phyloP scores from a whole-genome alignment of 441 rosid species.

The Jatropha multifida region DNA sequence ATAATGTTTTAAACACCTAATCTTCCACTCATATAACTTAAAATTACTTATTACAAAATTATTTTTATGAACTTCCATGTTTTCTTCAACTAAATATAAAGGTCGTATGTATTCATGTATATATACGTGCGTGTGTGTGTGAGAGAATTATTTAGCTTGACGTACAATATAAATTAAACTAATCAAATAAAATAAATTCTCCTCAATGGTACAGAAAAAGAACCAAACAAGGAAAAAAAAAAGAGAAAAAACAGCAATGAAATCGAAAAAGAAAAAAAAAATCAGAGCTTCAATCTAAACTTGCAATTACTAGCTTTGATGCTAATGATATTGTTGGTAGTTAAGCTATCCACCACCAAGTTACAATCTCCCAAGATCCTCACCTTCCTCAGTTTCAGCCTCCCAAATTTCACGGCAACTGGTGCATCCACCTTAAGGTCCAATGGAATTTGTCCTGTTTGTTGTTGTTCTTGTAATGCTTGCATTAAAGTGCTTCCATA shows the following conservation, averaged over 20 bases:
- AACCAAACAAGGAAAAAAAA: no score
- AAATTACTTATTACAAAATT: no score
- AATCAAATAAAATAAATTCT: no score
- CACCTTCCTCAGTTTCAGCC: constrained; percentile 62
- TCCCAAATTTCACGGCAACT: constrained; percentile 75
- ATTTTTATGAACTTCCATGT: no score
- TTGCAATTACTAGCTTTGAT: constrained; percentile 65
- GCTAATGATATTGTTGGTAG: constrained; percentile 43
- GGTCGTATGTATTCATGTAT: no score
- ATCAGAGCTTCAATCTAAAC: constrained; percentile 44
- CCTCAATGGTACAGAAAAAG: no score
- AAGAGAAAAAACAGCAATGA: background rate
- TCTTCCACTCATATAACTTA: no score
- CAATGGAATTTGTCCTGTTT: constrained; percentile 67
- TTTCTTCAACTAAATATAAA: no score
- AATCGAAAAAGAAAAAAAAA: background rate
- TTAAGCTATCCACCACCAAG: constrained; percentile 54
- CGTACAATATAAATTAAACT: no score
- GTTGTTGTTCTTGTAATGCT: constrained; percentile 48
- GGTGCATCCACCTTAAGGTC: constrained; percentile 67
- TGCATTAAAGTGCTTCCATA: constrained; percentile 47
- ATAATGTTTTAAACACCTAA: no score
- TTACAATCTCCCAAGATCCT: constrained; percentile 61
- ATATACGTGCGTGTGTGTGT: no score
- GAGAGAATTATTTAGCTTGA: no score